phyloP scores from a whole-genome alignment of 2,329 filamentous ascomycete species.

The Pezicula radicicola region DNA sequence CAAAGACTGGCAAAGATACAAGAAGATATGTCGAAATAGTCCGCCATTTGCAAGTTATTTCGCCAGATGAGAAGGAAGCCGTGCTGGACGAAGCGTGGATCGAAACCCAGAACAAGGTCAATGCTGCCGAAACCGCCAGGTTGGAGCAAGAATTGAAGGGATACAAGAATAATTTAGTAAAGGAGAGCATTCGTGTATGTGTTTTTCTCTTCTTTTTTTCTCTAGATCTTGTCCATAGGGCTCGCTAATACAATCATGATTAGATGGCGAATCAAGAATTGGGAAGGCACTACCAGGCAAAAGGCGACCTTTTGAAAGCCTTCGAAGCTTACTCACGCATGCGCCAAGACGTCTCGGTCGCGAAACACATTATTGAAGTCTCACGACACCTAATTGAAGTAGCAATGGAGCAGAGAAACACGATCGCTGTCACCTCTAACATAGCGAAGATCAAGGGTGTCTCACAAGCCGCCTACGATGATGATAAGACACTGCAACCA shows the following conservation, averaged over 20 bases:
- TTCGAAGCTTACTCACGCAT: constrained; percentile 79
- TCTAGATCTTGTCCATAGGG: neutral
- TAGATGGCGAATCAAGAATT: constrained; percentile 95
- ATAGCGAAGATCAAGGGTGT: constrained; percentile 63
- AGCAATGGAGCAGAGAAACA: constrained; percentile 73
- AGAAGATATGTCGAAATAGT: constrained; percentile 67
- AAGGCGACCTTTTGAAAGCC: constrained; percentile 70
- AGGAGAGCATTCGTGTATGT: constrained; percentile 87
- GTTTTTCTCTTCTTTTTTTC: neutral
- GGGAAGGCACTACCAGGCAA: constrained; percentile 76
- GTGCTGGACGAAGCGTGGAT: constrained; percentile 71
- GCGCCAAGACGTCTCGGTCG: constrained; percentile 84
- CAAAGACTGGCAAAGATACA: constrained; percentile 74
- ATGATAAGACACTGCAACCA: constrained; percentile 43
- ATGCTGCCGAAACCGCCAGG: constrained; percentile 61
- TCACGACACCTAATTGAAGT: constrained; percentile 75
- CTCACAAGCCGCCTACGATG: constrained; percentile 37
- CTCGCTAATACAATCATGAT: neutral
- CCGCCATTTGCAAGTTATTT: constrained; percentile 59
- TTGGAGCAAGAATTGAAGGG: constrained; percentile 82
- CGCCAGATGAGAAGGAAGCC: constrained; percentile 67
- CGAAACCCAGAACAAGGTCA: constrained; percentile 60
- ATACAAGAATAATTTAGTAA: constrained; percentile 96
- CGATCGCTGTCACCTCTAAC: constrained; percentile 63
- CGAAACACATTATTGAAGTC: constrained; percentile 81